Evolutionary conservation across 208 protist genomes (phyloP), one percentile per base, ranked within the genome.

Genomic region (Trypanosoma mega): DNA sequence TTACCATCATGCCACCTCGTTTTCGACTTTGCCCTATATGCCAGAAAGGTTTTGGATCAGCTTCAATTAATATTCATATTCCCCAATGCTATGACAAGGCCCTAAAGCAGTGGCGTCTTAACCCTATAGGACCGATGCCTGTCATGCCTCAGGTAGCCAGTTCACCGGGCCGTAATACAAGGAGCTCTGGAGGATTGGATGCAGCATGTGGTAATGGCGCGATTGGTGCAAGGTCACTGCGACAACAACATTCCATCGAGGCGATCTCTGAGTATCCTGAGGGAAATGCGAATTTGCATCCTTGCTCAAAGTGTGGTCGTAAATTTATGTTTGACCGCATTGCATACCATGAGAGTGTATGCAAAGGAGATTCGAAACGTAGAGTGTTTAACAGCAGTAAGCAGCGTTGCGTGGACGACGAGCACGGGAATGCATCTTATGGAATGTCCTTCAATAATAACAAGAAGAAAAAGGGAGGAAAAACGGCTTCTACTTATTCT

Each of bases 81-180:
- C 88, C 88, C 2, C 88, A 95, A 55, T 95, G 88, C 64, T 95
- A 90, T 64, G 82, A 95, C 23, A 95, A 95, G 70, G 80, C 85
- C 9, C 30, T 92, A 11, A 89, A 92, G 69, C 82, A 82, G 5
- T 95, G 89, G 89, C 56, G 76, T 31, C 56, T 92, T 30, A 78
- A 90, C 53, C 85, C 82, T 21, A 41, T 67, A 23, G 89, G 89
- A 8, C 89, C 89, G 8, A 72, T 75, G 34, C 89, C 89, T 16
- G 77, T 92, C 18, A 88, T 95, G 81, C 89, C 89, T 26, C 46
- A 26, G 20, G 26, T 74, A 27, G 20, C 18, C 27, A 14, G 27
- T 11, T 1, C 49, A 33, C 39, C 45, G 8, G 41, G 52, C 30
- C 12, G 34, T 16, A 48, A 33, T 21, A 34, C 23, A 46, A 58